Base-by-base conservation (phyloP, 2,329 filamentous ascomycete genomes). In the Cadophora sp. region DNA sequence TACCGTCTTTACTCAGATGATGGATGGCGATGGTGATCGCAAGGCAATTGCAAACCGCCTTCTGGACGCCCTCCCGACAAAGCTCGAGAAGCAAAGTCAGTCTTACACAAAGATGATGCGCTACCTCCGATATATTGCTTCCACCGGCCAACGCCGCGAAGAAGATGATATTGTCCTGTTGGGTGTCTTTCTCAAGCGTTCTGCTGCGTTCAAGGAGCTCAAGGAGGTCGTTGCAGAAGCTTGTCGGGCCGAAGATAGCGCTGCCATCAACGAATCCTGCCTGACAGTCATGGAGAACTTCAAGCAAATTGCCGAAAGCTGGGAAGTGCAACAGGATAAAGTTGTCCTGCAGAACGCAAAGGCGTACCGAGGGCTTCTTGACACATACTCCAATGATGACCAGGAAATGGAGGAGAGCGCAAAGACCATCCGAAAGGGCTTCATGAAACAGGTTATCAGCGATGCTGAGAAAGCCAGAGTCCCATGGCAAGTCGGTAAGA, bases 161-260 rank as follows among this genome's bases (percentile, higher is more conserved):
- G 53, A 71, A 13, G 70, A 72, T n/a, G 70, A 73, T 45, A 27
- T 73, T 11, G 45, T 73, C 33, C 51, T 62, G 6, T 68, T 65
- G 4, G 68, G 67, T 39, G 68, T 73, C 41, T 73, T 68, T 63
- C 68, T 62, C 18, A 73, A 73, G 43, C 72, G 72, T 11, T 73
- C 72, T 5, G 72, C 70, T 13, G 65, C 61, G 4, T 73, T 73
- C 59, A 60, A 36, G 7, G 65, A 63, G 16, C 41, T 73, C 47
- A 73, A 73, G 51, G 24, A 55, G 16, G 30, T 30, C n/a, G 58
- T 70, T 22, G 66, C 67, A 18, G 41, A 64, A 50, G 69, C 70
- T 6, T 71, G 66, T 33, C n/a, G 36, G 2, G 20, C 0, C 5
- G 50, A 63, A 24, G 65, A 73, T 30, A 36, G 48, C 45, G 41